phyloP scores from a whole-genome alignment of 1,284 basidiomycete species.

The Schizopora paradoxa region DNA sequence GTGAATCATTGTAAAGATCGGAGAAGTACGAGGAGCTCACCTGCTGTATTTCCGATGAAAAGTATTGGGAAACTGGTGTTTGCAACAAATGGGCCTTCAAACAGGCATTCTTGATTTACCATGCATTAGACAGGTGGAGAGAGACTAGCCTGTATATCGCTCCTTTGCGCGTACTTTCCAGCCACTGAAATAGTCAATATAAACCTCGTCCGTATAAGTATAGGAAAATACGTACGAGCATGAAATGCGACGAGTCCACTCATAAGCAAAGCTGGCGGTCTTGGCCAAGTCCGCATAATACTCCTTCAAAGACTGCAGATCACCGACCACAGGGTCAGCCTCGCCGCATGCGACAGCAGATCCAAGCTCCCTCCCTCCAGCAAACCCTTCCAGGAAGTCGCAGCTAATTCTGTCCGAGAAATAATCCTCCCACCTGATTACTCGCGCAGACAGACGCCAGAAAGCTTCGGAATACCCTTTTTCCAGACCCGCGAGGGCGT shows the following conservation, averaged over 20 bases:
- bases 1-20: not conserved
- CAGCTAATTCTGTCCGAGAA: not conserved
- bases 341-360: slow-evolving; percentile 12
- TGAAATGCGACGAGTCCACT: not conserved
- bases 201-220: not conserved
- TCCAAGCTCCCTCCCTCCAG: not conserved
- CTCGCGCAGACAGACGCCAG: not conserved
- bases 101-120: not conserved
- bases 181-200: not conserved
- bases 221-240: slow-evolving; percentile 5
- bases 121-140: too few species aligned
- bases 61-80: slow-evolving; percentile 9
- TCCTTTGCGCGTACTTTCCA: slow-evolving; percentile 15
- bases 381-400: not conserved
- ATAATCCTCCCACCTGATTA: not conserved
- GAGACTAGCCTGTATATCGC: slow-evolving; percentile 8
- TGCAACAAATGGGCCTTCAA: not conserved
- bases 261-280: slow-evolving; percentile 7
- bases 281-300: slow-evolving; percentile 7
- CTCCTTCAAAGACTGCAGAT: not conserved
- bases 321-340: not conserved
- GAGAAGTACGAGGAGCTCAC: not conserved
- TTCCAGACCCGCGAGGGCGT: slow-evolving; percentile 4
- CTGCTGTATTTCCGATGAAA: slow-evolving; percentile 9
- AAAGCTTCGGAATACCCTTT: not conserved